Evolutionary conservation across 768 basidiomycete species (phyloP), one percentile per base, ranked within the genome.

Genomic region (Melanogaster broomeanus): DNA sequence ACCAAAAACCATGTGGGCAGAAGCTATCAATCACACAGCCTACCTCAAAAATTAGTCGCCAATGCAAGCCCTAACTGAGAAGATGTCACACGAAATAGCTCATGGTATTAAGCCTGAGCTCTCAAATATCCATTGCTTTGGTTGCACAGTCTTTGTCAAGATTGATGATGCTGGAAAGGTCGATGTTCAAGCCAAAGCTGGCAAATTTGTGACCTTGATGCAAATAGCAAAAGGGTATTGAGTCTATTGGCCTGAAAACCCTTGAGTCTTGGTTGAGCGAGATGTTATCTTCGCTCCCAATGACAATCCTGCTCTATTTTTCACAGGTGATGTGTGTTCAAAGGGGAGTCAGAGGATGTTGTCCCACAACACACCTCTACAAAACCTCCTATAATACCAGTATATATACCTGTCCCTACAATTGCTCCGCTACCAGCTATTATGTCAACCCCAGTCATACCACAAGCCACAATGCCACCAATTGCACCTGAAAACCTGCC

Each of bases 41-140:
- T 69, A 61, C 34, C 22, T 70, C 22, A 42, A 52, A 31, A 69
- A 66, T 38, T 40, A 59, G 12, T 50, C 59, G 4, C 59, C 63
- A 3, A 60, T 61, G 0, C 42, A 49, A 5, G 44, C 59, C 2
- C 47, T 64, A 13, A 50, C 30, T 4, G 57, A 58, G 18, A 57
- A 48, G 19, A 70, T 66, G 0, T 71, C 67, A 3, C 45, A 63
- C 6, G 66, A 72, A 44, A 49, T 37, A 4, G 48, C 27, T n/a
- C 48, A 43, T 2, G 51, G 62, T 15, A 8, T 35, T 33, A 70
- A 70, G 46, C 70, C n/a, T 6, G 42, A 71, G 25, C 35, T 72
- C 4, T 42, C 49, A 0, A 28, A 53, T n/a, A 22, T 70, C 1
- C 57, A 39, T 2, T 27, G 51, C 34, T 68, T 61, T 42, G 67